Evolutionary conservation across 768 basidiomycete species (phyloP).

Genomic region (Lentinula boryana): DNA sequence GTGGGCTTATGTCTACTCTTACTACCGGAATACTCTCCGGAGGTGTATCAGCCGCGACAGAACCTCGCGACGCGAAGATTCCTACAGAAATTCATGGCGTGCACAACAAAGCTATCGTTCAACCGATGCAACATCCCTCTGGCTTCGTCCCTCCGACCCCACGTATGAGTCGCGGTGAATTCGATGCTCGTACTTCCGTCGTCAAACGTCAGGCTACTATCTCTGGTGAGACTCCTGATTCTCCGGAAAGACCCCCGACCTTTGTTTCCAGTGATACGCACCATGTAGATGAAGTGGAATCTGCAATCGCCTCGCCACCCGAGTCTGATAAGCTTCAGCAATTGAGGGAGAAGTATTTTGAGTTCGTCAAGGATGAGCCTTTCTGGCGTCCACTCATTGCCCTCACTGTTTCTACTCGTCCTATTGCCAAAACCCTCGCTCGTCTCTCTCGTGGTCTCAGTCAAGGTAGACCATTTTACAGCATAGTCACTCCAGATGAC

Average conservation of each 20-base stretch:
- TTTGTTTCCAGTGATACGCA: constrained; percentile 1
- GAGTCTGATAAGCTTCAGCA: neutral
- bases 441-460: constrained; percentile 24
- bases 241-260: constrained; percentile 3
- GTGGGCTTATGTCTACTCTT: constrained; percentile 20
- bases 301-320: no score
- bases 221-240: neutral
- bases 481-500: constrained; percentile 23
- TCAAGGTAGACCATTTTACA: constrained; percentile 30
- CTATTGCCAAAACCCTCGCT: constrained; percentile 27
- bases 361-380: constrained; percentile 12
- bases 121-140: constrained; percentile 7
- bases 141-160: constrained; percentile 21
- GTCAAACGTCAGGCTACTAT: neutral
- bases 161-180: constrained; percentile 12
- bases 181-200: constrained; percentile 4
- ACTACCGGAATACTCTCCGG: constrained; percentile 18
- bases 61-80: constrained; percentile 19
- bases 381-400: constrained; percentile 37
- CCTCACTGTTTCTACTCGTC: constrained; percentile 35
- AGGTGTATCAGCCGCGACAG: constrained; percentile 17
- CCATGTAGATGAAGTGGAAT: neutral
- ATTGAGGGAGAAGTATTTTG: neutral
- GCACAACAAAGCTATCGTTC: neutral
- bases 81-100: constrained; percentile 19